Conservation (phyloP, 2,329 filamentous ascomycete species). For the Penicillium oxalicum region DNA sequence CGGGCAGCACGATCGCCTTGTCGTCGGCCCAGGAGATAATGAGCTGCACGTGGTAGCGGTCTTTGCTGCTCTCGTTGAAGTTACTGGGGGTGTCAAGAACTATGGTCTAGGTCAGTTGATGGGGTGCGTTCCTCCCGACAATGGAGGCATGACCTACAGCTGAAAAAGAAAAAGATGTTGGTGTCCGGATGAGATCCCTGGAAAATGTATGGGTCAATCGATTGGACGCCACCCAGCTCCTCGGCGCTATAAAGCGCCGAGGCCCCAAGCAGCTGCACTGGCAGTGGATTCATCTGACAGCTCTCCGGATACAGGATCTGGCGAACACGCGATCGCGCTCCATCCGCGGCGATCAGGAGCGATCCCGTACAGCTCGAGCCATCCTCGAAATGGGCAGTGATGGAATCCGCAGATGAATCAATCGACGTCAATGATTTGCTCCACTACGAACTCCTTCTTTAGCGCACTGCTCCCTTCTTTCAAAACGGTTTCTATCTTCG, state of each 20-base stretch:
- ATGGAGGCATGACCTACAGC: slow-evolving; percentile 32
- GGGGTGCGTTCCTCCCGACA: neutral
- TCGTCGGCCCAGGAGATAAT: slow-evolving; percentile 48
- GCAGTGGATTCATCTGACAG: slow-evolving; percentile 37
- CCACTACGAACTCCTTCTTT: slow-evolving; percentile 25
- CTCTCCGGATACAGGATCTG: slow-evolving; percentile 22
- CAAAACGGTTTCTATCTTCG: neutral
- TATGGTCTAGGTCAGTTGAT: slow-evolving; percentile 17
- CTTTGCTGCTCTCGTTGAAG: slow-evolving; percentile 25
- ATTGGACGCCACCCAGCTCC: slow-evolving; percentile 40
- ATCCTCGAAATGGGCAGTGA: slow-evolving; percentile 46
- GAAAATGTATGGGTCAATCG: slow-evolving; percentile 51
- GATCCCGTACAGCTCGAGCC: slow-evolving; percentile 38
- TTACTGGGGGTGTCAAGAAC: slow-evolving; percentile 48
- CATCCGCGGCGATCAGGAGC: slow-evolving; percentile 49
- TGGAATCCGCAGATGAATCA: slow-evolving; percentile 28
- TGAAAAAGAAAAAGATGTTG: slow-evolving; percentile 50
- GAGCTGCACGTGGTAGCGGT: slow-evolving; percentile 45
- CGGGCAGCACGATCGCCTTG: slow-evolving; percentile 38
- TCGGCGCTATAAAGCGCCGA: slow-evolving; percentile 39
- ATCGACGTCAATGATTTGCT: slow-evolving; percentile 33
- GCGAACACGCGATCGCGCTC: slow-evolving; percentile 43
- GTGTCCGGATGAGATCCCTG: slow-evolving; percentile 50
- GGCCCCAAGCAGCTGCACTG: slow-evolving; percentile 47
- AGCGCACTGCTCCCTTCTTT: neutral